These are phyloP conservation scores for Nicotiana otophora DNA, from an alignment of 257 asterid species.

Conservation along the genomic window DNA sequence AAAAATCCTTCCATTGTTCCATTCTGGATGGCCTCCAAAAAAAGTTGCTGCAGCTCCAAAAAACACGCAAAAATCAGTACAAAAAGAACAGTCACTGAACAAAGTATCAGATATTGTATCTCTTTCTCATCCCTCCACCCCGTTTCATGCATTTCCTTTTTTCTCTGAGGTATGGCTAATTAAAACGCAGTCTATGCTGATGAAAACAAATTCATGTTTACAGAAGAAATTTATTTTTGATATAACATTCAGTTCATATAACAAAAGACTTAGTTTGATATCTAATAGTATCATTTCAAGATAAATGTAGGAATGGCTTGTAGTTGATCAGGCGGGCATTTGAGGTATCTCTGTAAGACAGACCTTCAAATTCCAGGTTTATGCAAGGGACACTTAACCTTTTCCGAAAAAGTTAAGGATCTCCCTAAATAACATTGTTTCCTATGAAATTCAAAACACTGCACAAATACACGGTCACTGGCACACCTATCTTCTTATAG, in stretches of 20 bases:
- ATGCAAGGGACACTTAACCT: background rate
- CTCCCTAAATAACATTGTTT: background rate
- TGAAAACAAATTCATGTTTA: background rate
- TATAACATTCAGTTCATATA: background rate
- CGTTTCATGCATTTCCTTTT: background rate
- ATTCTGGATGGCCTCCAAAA: slow-evolving; percentile 77
- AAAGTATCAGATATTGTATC: background rate
- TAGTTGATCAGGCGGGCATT: background rate
- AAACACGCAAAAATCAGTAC: slow-evolving; percentile 5
- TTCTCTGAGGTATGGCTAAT: background rate
- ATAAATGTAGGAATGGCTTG: background rate
- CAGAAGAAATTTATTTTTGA: background rate
- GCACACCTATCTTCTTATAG: background rate
- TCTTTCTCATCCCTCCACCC: background rate
- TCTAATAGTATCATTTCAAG: background rate
- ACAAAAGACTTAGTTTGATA: background rate
- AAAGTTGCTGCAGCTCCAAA: slow-evolving; percentile 64
- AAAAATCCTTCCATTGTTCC: slow-evolving; percentile 97
- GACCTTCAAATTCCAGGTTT: background rate
- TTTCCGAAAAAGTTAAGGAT: background rate
- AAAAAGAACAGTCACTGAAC: background rate
- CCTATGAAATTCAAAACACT: background rate
- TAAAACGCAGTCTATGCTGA: background rate
- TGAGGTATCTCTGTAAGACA: background rate
- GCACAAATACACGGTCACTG: background rate